phyloP scores from a whole-genome alignment of 176 grass and related monocot species.

The Raddia guianensis region DNA sequence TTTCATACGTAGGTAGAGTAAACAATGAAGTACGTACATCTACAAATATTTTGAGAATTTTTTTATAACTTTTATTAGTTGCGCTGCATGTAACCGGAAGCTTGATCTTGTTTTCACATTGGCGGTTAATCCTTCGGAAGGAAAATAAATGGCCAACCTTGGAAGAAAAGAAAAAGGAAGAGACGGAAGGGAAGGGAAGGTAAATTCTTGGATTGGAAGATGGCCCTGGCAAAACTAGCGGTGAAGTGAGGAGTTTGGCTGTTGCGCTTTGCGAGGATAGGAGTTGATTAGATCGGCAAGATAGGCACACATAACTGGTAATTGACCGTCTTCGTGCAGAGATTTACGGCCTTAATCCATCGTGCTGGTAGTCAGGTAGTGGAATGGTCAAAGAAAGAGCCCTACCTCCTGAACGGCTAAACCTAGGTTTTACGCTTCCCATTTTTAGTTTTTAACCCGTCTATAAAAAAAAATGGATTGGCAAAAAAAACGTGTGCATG shows the following conservation, averaged over 20 bases:
- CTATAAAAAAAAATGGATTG: no score
- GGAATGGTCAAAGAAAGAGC: background rate
- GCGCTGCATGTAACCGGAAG: no score
- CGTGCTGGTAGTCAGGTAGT: slow-evolving; percentile 6
- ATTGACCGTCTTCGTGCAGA: background rate
- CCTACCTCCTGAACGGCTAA: background rate
- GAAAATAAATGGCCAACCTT: background rate
- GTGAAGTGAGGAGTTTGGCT: slow-evolving; percentile 38
- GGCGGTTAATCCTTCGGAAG: background rate
- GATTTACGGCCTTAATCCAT: slow-evolving; percentile 16
- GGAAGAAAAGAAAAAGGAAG: background rate
- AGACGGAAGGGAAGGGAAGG: background rate
- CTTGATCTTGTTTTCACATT: background rate
- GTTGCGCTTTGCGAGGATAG: slow-evolving; percentile 36
- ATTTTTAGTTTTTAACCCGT: no score
- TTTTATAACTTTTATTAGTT: no score
- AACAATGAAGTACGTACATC: no score
- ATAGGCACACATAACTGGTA: slow-evolving; percentile 9
- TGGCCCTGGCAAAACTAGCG: slow-evolving; percentile 30
- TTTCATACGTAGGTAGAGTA: no score
- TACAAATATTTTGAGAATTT: no score
- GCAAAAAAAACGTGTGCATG: no score
- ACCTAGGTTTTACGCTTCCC: no score
- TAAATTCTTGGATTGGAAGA: slow-evolving; percentile 44
- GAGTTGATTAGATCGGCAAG: slow-evolving; percentile 6